Base-by-base conservation (phyloP, 169 alveolate species). In the Plasmodium coatneyi region DNA sequence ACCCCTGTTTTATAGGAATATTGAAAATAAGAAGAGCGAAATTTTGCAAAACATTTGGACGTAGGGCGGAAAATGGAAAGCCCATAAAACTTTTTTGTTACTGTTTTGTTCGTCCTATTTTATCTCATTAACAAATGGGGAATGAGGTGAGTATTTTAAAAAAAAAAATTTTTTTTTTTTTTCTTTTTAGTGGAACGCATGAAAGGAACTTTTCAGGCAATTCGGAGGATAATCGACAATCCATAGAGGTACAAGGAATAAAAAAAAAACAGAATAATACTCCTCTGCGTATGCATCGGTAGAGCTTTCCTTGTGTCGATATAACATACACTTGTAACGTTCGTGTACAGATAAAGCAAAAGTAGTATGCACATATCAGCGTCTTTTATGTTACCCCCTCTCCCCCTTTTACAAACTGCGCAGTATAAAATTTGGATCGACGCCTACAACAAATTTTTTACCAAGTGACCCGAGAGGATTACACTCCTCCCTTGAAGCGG, bases 31-130 rank as follows among this genome's bases (percentile, higher is more conserved):
- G 82, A 72, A 49, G 28, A n/a, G 43, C 36, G 93, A 86, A 86
- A 72, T 86, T 46, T 52, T 86, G 60, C 93, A 86, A 52, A 86
- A 86, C 70, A 25, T 86, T 28, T 86, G 93, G 93, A 86, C 52
- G 93, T 86, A 86, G 43, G 79, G 10, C 32, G 30, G 76, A 22
- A 66, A 66, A 66, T 5, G 36, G 76, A 28, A 28, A 6, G 36
- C 30, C 5, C 36, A 1, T 66, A 25, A 66, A 66, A 66, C 36
- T 2, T 66, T 66, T 66, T 66, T 25, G 14, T 66, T 28, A 19
- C 72, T 28, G 52, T 66, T 28, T 12, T 54, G 74, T 12, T 66
- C 28, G 34, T 34, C 46, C 30, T 82, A 22, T 34, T 82, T 56
- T 25, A 5, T 66, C 36, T 7, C 14, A 66, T 66, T 66, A 66